Conservation (phyloP, 768 basidiomycete genomes). For the Cystofilobasidium ferigula region DNA sequence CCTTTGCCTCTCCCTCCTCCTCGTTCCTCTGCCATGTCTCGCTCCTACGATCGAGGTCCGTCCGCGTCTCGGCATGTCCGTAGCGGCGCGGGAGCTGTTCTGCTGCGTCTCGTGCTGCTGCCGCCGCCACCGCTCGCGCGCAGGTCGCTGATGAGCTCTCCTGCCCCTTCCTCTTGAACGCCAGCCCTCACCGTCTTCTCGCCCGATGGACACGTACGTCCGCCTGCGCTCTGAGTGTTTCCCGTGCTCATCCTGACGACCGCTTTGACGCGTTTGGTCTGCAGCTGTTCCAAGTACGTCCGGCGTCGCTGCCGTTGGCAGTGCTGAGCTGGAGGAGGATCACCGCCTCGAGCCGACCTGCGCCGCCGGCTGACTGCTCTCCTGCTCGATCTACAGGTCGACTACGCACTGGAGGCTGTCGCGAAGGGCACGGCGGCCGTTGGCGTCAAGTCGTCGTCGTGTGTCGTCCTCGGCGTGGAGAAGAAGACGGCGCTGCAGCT, state of each 20-base stretch:
- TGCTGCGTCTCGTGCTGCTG: not conserved
- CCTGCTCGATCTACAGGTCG: constrained; percentile 55
- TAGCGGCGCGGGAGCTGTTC: not conserved
- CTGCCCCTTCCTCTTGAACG: not conserved
- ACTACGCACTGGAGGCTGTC: constrained; percentile 97
- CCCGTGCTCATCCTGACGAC: not conserved
- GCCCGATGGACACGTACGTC: constrained; percentile 81
- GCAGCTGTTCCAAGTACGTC: constrained; percentile 61
- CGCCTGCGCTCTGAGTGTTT: not conserved
- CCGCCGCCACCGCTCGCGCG: too few relatives aligned
- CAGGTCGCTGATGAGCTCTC: not conserved
- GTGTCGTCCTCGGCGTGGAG: constrained; percentile 94
- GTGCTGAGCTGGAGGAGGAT: not conserved
- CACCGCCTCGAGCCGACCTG: constrained; percentile 11
- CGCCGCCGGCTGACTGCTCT: constrained; percentile 24
- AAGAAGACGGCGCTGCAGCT: constrained; percentile 97
- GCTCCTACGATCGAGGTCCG: constrained; percentile 93
- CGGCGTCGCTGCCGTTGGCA: constrained; percentile 25
- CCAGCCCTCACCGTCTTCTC: constrained; percentile 94
- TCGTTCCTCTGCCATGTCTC: constrained; percentile 41
- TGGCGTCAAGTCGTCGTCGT: constrained; percentile 85
- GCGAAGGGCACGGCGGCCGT: constrained; percentile 95
- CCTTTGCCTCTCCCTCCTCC: not conserved
- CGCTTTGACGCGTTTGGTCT: not conserved
- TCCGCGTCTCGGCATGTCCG: not conserved